These are phyloP conservation scores for Saturnispora galanensis DNA, from an alignment of 805 yeast genomes.

Conservation along the genomic window DNA sequence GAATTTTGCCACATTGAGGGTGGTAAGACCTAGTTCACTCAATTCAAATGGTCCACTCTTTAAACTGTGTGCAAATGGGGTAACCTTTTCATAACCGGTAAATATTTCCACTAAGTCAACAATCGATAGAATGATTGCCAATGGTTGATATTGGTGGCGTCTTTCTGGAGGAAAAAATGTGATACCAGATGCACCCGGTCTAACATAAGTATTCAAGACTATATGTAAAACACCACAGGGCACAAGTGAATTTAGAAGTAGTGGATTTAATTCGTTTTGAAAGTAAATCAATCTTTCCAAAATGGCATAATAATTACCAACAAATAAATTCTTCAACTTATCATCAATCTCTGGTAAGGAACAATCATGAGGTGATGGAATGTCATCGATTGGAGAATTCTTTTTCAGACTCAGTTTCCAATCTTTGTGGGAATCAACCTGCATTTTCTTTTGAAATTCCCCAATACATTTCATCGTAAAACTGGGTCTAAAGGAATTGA, in stretches of 20 bases:
- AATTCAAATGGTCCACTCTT: conserved; percentile 4
- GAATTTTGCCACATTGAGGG: conserved; percentile 9
- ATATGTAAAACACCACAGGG: conserved; percentile 11
- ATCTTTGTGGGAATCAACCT: not conserved
- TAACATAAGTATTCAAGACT: conserved; percentile 8
- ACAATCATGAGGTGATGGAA: not conserved
- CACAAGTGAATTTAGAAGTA: conserved; percentile 7
- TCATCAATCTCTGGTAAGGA: not conserved
- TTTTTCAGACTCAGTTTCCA: no score
- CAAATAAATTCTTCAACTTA: not conserved
- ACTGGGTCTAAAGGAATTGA: conserved; percentile 1
- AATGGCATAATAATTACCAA: conserved; percentile 9
- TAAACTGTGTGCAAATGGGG: conserved; percentile 4
- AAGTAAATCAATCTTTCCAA: conserved; percentile 12
- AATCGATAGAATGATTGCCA: conserved; percentile 9
- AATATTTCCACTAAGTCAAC: conserved; percentile 9
- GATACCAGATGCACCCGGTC: conserved; percentile 1
- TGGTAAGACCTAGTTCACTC: conserved; percentile 1
- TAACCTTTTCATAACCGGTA: conserved; percentile 1
- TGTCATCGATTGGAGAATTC: not conserved
- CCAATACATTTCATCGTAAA: conserved; percentile 1
- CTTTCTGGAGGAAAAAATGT: conserved; percentile 8
- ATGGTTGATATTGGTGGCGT: conserved; percentile 6
- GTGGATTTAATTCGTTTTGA: conserved; percentile 7
- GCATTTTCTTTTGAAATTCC: not conserved